Base-by-base conservation (phyloP, 306 rosid species). In the Sophora flavescens region DNA sequence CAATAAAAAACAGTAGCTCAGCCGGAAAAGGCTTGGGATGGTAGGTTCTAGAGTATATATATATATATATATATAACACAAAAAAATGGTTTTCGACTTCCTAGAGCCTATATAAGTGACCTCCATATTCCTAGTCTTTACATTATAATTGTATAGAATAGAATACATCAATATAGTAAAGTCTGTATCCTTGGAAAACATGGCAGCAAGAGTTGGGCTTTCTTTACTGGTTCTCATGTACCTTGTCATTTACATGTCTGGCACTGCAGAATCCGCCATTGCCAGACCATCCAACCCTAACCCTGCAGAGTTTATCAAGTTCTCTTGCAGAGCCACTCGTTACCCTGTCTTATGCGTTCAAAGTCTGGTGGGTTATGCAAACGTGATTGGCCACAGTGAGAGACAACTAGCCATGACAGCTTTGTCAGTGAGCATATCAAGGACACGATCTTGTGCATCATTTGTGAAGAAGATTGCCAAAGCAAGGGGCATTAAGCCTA, bases 261-360 rank as follows among this genome's bases (percentile, higher is more conserved):
- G 26, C 68, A 18, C 52, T 0, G 60, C 89, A 57, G 60, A 72
- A 33, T 63, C 80, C 2, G 22, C 87, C 58, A 1, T 14, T 12
- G 17, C 72, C 76, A 62, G 48, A 69, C 76, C 2, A 6, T 3
- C 71, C 70, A 5, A 58, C 53, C 61, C 84, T 6, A 81, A 30
- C 77, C 63, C 90, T 5, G 57, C 52, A 41, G 63, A 76, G 35
- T 93, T 93, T 85, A 89, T 93, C 67, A 83, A 67, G 76, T 68
- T 90, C 8, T 86, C 93, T 6, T 93, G 97, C 79, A 79, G 70
- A 47, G 82, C 82, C 67, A 90, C 96, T 3, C 80, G 73, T 13
- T 93, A 90, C 66, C 96, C 94, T 4, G 68, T 59, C 5, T 57
- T 93, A 10, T 93, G 97, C 52, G 84, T 87, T 18, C 87, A 83